Evolutionary conservation across 345 rosid genomes (phyloP).

Genomic region (Brassica incana): DNA sequence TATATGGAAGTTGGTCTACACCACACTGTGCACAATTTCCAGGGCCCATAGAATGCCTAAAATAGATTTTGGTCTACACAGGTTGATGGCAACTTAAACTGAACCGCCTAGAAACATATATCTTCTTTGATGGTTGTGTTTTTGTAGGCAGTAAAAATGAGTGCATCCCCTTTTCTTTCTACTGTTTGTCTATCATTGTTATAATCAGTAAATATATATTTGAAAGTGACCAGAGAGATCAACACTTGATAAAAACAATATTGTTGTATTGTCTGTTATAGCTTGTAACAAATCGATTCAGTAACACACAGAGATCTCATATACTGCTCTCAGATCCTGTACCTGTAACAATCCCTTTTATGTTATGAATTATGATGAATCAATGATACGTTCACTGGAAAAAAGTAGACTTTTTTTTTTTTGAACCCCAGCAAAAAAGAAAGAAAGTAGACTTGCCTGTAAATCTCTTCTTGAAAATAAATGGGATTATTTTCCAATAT

Average conservation of each 20-base stretch:
- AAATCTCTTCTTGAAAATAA: background rate
- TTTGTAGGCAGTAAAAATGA: constrained; percentile 33
- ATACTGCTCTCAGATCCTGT: constrained; percentile 11
- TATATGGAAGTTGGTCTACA: background rate
- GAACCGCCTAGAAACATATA: constrained; percentile 43
- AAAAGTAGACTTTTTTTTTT: background rate
- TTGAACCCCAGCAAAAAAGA: no score
- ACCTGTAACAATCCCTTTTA: background rate
- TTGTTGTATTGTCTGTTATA: constrained; percentile 27
- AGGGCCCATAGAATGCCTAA: background rate
- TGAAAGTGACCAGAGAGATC: constrained; percentile 25
- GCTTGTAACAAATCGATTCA: constrained; percentile 28
- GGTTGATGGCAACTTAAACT: constrained; percentile 58
- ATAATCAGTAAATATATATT: constrained; percentile 14
- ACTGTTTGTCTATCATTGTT: constrained; percentile 8
- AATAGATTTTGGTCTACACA: constrained; percentile 47
- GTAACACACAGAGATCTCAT: constrained; percentile 16
- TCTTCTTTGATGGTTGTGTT: constrained; percentile 18
- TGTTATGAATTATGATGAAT: constrained; percentile 15
- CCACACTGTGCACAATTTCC: background rate
- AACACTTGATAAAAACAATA: constrained; percentile 9
- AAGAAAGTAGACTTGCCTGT: background rate
- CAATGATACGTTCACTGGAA: background rate
- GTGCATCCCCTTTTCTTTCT: constrained; percentile 13
- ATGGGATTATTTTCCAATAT: background rate